Conservation (phyloP, 352 stramenopile genomes). For the Phytophthora sp. region DNA sequence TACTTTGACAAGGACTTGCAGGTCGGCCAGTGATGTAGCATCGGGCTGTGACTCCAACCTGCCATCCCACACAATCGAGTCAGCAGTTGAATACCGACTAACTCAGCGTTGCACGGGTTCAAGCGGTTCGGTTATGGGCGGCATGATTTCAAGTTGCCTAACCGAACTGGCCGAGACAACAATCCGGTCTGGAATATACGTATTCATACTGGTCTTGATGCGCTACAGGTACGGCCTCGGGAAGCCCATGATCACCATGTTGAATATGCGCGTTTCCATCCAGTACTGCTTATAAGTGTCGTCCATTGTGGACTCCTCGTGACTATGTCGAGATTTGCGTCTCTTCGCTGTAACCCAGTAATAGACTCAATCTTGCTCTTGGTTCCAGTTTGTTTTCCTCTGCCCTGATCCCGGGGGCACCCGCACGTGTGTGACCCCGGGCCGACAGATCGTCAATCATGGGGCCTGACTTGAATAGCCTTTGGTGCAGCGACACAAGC, state of each 20-base stretch:
- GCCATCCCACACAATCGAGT: no score
- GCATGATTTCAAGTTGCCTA: no score
- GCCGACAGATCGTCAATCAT: background rate
- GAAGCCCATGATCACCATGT: background rate
- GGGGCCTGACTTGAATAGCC: background rate
- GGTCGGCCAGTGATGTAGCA: no score
- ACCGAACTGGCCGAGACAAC: no score
- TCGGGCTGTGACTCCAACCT: no score
- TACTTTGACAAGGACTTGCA: no score
- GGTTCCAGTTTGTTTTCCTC: slow-evolving; percentile 1
- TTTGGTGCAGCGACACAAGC: background rate
- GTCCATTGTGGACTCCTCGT: background rate
- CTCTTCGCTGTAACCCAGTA: background rate
- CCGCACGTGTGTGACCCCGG: background rate
- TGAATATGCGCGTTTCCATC: background rate
- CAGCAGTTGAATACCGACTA: no score
- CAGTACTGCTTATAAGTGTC: background rate
- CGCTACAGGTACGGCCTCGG: background rate
- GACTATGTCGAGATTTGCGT: background rate
- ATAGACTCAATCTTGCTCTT: background rate
- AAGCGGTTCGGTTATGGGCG: no score
- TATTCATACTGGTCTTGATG: background rate
- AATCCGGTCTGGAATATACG: background rate
- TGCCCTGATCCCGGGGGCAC: background rate
- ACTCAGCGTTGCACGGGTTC: no score